Percentiles rank a stretch among this genome's conserved stretches.
Evolutionary conservation across 768 basidiomycete species (phyloP).

Genomic region (Tylopilus sp.): DNA sequence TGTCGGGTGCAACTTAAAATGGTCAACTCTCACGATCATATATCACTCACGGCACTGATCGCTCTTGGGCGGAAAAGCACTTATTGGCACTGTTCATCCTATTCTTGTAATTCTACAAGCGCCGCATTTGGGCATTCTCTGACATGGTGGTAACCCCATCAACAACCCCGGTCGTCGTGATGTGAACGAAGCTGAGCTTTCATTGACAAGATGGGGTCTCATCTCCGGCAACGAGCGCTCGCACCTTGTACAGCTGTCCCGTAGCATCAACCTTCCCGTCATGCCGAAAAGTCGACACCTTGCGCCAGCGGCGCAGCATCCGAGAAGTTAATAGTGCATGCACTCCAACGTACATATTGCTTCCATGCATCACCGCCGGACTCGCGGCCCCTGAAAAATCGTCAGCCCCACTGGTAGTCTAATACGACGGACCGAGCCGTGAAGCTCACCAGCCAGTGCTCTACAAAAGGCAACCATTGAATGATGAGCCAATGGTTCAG

Average conservation of each 20-base stretch:
- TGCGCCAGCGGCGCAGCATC: conserved; percentile 88
- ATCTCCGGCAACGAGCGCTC: conserved; percentile 2
- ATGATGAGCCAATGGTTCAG: conserved; percentile 12
- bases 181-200: conserved; percentile 22
- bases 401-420: conserved; percentile 23
- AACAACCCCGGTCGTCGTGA: conserved; percentile 21
- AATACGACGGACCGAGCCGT: conserved; percentile 1
- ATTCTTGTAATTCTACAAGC: conserved; percentile 23
- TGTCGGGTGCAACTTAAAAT: conserved; percentile 27
- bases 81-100: conserved; percentile 12
- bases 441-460: conserved; percentile 75
- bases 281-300: conserved; percentile 78
- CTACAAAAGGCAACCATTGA: conserved; percentile 35
- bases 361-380: conserved; percentile 99
- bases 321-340: conserved; percentile 92
- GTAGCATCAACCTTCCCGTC: conserved; percentile 16
- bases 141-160: conserved; percentile 7
- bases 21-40: conserved; percentile 32
- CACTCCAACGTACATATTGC: conserved; percentile 90
- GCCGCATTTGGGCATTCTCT: conserved; percentile 9
- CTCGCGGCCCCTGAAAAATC: conserved; percentile 75
- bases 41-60: conserved; percentile 34
- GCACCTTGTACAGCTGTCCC: conserved; percentile 8
- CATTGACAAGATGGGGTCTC: conserved; percentile 12
- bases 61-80: conserved; percentile 21